phyloP scores from a whole-genome alignment of 495 filamentous ascomycete genomes.

The Penicillium waksmanii region DNA sequence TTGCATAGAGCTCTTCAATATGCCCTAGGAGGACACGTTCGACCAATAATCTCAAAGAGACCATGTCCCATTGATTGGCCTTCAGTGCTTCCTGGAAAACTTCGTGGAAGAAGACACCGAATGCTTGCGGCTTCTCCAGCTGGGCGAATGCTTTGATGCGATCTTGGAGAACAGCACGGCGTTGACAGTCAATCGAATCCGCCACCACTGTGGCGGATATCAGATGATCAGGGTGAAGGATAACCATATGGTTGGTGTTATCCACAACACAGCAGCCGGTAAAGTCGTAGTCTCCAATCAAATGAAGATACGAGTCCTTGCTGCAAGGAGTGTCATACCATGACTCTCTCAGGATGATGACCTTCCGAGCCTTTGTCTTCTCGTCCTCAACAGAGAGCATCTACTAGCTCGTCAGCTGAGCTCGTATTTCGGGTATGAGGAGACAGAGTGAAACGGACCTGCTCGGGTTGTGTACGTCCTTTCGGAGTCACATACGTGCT shows the following conservation, averaged over 20 bases:
- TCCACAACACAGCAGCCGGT: constrained; percentile 72
- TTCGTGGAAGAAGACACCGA: constrained; percentile 90
- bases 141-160: constrained; percentile 86
- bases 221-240: constrained; percentile 93
- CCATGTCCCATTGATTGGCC: constrained; percentile 77
- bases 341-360: constrained; percentile 76
- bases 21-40: constrained; percentile 67
- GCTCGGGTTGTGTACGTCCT: constrained; percentile 67
- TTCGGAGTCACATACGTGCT: constrained; percentile 63
- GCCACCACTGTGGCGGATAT: constrained; percentile 92
- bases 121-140: constrained; percentile 75
- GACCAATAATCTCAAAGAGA: constrained; percentile 65
- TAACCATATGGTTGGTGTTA: constrained; percentile 80
- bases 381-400: constrained; percentile 78
- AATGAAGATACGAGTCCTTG: constrained; percentile 75
- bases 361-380: constrained; percentile 62
- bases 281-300: constrained; percentile 77
- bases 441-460: constrained; percentile 52
- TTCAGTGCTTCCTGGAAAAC: constrained; percentile 89
- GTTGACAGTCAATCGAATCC: constrained; percentile 86
- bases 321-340: constrained; percentile 82
- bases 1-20: constrained; percentile 82
- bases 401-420: constrained; percentile 50
- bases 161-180: constrained; percentile 90
- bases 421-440: not conserved